A percentile compares a stretch with the other conserved stretches of the same genome.
These are phyloP conservation scores for Saccharomyces hybrid DNA, from an alignment of 1,139 yeast genomes.

Conservation along the genomic window DNA sequence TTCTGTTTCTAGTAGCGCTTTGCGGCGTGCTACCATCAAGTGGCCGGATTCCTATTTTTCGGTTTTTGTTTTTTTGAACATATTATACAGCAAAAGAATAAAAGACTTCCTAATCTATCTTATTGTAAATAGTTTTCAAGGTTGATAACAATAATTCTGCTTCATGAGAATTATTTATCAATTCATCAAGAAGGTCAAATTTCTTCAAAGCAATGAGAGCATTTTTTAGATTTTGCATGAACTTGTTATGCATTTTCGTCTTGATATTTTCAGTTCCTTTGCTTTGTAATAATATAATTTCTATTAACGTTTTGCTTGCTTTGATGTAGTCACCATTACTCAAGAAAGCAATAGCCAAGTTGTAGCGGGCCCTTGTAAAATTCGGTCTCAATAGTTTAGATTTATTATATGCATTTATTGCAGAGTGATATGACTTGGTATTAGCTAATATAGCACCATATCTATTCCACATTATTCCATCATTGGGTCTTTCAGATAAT, in stretches of 20 bases:
- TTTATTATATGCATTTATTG: constrained; percentile 84
- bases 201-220: background rate
- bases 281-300: background rate
- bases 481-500: constrained; percentile 71
- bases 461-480: constrained; percentile 88
- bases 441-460: constrained; percentile 94
- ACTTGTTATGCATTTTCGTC: background rate
- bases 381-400: constrained; percentile 88
- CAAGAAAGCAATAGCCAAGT: constrained; percentile 88
- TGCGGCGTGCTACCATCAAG: background rate
- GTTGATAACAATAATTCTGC: background rate
- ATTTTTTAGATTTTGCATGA: background rate
- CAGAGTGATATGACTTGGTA: constrained; percentile 85
- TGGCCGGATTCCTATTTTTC: background rate
- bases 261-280: background rate
- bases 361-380: constrained; percentile 91
- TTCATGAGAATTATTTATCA: background rate
- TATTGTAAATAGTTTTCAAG: background rate
- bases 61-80: background rate
- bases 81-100: background rate
- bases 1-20: background rate
- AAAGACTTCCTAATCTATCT: background rate
- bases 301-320: constrained; percentile 36
- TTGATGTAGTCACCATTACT: constrained; percentile 94
- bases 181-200: background rate